phyloP scores from a whole-genome alignment of 2,329 filamentous ascomycete species.

The Aureobasidium subglaciale region DNA sequence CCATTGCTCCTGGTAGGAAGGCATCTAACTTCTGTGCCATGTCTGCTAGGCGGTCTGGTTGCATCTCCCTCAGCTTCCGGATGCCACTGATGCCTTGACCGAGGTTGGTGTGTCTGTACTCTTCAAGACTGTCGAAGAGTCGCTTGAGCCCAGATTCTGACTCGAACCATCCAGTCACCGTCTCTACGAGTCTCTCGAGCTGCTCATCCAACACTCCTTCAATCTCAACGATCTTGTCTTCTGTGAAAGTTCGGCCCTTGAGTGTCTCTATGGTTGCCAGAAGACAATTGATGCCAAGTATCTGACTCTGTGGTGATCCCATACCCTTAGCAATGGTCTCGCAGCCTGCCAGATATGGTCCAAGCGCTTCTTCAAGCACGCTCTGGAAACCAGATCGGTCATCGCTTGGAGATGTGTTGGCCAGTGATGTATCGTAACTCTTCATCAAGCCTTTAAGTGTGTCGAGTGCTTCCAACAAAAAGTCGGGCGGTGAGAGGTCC shows the following conservation, averaged over 20 bases:
- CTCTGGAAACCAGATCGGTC: conserved; percentile 53
- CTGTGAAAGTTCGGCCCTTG: conserved; percentile 57
- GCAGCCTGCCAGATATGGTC: conserved; percentile 76
- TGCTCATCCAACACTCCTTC: conserved; percentile 26
- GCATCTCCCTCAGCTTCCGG: conserved; percentile 48
- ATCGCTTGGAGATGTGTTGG: conserved; percentile 49
- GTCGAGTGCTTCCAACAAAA: conserved; percentile 72
- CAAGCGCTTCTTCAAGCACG: conserved; percentile 70
- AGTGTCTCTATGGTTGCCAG: conserved; percentile 52
- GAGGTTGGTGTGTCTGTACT: conserved; percentile 30
- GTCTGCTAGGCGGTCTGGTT: conserved; percentile 52
- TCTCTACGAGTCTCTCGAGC: conserved; percentile 47
- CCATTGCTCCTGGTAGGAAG: conserved; percentile 85
- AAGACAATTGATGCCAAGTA: conserved; percentile 69
- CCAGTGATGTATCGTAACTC: conserved; percentile 77
- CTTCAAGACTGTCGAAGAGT: conserved; percentile 53
- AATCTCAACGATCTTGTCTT: conserved; percentile 36
- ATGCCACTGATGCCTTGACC: conserved; percentile 32
- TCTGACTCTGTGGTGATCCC: conserved; percentile 48
- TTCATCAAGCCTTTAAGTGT: conserved; percentile 73
- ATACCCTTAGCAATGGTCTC: conserved; percentile 60
- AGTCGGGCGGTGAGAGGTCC: conserved; percentile 72
- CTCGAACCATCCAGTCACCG: conserved; percentile 60
- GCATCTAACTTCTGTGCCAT: conserved; percentile 76
- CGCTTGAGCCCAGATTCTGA: conserved; percentile 64